Evolutionary conservation across 495 filamentous ascomycete species (phyloP), one percentile per base, ranked within the genome.

Genomic region (Penicillium maclennaniae): DNA sequence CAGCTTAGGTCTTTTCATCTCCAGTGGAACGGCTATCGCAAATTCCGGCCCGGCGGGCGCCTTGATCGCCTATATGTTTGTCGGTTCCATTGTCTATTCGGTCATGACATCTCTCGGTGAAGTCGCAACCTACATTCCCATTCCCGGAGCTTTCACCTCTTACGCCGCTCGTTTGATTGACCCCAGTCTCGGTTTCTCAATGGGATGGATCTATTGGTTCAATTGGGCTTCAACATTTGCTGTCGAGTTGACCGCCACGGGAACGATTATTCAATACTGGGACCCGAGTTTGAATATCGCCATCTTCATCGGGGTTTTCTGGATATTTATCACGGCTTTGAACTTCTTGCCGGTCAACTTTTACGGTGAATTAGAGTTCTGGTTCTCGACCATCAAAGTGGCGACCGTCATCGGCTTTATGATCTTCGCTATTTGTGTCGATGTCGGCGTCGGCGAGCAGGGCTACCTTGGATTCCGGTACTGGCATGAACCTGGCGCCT

Each of bases 231-330:
- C 85, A 9, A 87, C 84, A 0, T 82, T 84, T 47, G 85, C 82
- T 34, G 75, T 86, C 25, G 86, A 88, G 57, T 79, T 89, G 12
- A 82, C 82, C 2, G 85, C 85, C 4, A 82, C 86, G 2, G 77
- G 83, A 10, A 70, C 87, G 10, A 81, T 89, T 49, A 84, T 89
- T 34, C 79, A 83, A 51, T 89, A 81, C 63, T 91, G 87, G 87
- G 69, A 84, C 26, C 63, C 66, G 17, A 59, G 65, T 19, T 70
- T 83, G 28, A 83, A 78, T 46, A 72, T 75, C 57, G 84, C 82
- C 26, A 83, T 82, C 43, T 84, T 85, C 63, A 88, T 89, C 60
- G 73, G 82, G 21, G 69, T 89, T 41, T 82, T 87, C 63, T 85
- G 86, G 70, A 74, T 83, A 21, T 54, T 86, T 26, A 82, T 90